These are phyloP conservation scores for Microbotryum intermedium DNA, from an alignment of 1,284 basidiomycete species.

Conservation along the genomic window DNA sequence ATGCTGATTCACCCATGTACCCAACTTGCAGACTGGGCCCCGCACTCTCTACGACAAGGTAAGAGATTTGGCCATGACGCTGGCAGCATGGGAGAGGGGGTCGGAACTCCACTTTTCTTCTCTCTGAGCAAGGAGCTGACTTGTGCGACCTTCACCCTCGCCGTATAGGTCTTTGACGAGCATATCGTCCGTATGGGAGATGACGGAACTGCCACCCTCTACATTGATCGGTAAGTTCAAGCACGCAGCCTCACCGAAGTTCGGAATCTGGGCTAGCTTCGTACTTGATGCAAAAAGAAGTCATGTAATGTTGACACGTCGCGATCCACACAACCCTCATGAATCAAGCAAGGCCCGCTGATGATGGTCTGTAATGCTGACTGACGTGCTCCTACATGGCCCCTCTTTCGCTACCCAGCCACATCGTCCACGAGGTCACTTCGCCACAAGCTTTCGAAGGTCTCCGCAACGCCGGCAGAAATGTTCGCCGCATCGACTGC, in stretches of 20 bases:
- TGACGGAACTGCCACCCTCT: slow-evolving; percentile 77
- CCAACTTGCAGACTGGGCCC: not conserved
- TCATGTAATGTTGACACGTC: slow-evolving; percentile 25
- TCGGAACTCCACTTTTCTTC: not conserved
- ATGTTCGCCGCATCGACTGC: slow-evolving; percentile 82
- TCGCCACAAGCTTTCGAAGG: slow-evolving; percentile 95
- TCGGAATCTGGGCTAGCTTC: no score
- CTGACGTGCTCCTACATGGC: slow-evolving; percentile 3
- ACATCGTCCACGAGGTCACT: slow-evolving; percentile 92
- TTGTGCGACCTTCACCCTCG: not conserved
- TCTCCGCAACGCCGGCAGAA: slow-evolving; percentile 67
- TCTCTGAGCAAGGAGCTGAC: not conserved
- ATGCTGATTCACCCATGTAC: no score
- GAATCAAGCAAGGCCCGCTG: not conserved
- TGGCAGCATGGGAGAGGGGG: not conserved
- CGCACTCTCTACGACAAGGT: slow-evolving; percentile 77
- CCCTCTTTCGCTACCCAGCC: slow-evolving; percentile 46
- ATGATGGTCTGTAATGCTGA: no score
- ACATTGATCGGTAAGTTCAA: slow-evolving; percentile 68
- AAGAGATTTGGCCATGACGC: not conserved
- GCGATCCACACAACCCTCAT: not conserved
- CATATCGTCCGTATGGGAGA: slow-evolving; percentile 75
- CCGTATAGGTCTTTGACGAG: slow-evolving; percentile 70
- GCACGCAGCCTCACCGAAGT: not conserved
- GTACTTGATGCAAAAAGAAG: no score